These are phyloP conservation scores for Globisporangium camurandrum DNA, from an alignment of 352 stramenopile species.

Conservation along the genomic window DNA sequence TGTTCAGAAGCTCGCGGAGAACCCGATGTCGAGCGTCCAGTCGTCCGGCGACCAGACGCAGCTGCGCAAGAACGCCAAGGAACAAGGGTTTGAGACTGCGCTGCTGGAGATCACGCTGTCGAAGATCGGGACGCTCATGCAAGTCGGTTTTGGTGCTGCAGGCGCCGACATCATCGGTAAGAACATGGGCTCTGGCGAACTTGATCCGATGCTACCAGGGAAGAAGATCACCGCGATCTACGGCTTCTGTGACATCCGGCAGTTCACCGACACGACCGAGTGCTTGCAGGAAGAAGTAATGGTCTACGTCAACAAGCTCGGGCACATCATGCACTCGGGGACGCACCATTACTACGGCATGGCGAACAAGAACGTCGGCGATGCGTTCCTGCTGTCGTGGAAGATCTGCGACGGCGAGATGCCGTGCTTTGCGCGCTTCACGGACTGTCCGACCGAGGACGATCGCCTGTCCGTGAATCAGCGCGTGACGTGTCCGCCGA, in stretches of 20 bases:
- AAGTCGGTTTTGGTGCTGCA: conserved; percentile 75
- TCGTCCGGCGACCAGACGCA: conserved; percentile 47
- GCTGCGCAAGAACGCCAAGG: conserved; percentile 69
- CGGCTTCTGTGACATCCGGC: conserved; percentile 92
- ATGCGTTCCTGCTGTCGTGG: conserved; percentile 93
- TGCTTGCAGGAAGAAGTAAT: conserved; percentile 89
- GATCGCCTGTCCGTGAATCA: conserved; percentile 68
- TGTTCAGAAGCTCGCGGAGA: conserved; percentile 83
- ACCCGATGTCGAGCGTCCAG: conserved; percentile 82
- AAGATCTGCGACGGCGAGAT: conserved; percentile 86
- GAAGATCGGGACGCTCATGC: conserved; percentile 83
- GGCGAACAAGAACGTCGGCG: conserved; percentile 87
- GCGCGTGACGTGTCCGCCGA: conserved; percentile 59
- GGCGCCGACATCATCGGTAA: conserved; percentile 82
- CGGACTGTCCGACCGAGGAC: conserved; percentile 64
- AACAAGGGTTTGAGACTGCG: conserved; percentile 72
- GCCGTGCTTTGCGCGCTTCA: conserved; percentile 72
- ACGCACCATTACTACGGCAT: conserved; percentile 84
- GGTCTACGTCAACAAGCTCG: conserved; percentile 90
- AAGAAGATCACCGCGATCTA: conserved; percentile 93
- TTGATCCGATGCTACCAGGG: conserved; percentile 85
- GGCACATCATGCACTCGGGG: conserved; percentile 83
- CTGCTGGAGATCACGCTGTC: conserved; percentile 74
- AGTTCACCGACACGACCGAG: conserved; percentile 90
- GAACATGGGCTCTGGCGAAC: conserved; percentile 82